Conservation (phyloP, 805 yeast species). For the Ascoidea tarda region DNA sequence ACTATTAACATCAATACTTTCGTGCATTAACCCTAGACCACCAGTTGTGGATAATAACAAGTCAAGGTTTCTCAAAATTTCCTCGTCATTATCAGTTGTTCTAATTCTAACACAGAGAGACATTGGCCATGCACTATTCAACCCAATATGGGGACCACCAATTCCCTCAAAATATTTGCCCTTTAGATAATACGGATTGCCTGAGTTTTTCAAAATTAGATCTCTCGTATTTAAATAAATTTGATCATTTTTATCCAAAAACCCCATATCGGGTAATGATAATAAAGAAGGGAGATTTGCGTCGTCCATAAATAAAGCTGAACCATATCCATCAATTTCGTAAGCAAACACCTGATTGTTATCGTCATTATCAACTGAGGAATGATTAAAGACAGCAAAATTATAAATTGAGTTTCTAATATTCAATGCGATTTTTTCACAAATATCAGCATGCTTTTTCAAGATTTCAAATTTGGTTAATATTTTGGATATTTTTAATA, state of each 20-base stretch:
- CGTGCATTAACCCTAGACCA: constrained; percentile 75
- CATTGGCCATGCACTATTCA: constrained; percentile 84
- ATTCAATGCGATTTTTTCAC: constrained; percentile 2
- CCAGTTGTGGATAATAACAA: constrained; percentile 48
- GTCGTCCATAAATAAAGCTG: constrained; percentile 69
- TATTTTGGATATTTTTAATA: constrained; percentile 20
- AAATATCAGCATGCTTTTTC: constrained; percentile 6
- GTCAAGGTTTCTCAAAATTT: constrained; percentile 36
- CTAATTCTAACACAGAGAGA: constrained; percentile 61
- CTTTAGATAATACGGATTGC: constrained; percentile 64
- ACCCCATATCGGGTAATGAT: constrained; percentile 72
- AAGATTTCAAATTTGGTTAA: constrained; percentile 14
- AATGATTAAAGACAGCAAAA: constrained; percentile 56
- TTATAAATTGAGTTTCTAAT: constrained; percentile 25
- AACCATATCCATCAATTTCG: constrained; percentile 82
- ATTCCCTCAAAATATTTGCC: constrained; percentile 61
- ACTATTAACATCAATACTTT: constrained; percentile 54
- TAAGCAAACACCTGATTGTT: constrained; percentile 76
- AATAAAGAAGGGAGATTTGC: constrained; percentile 79
- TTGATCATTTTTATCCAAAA: constrained; percentile 31
- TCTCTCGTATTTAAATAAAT: constrained; percentile 67
- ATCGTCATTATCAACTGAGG: constrained; percentile 13
- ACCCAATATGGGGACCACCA: constrained; percentile 88
- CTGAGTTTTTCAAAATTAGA: constrained; percentile 53
- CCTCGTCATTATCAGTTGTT: constrained; percentile 59